Evolutionary conservation across 495 filamentous ascomycete genomes (phyloP).

Genomic region (Tuber calosporum): DNA sequence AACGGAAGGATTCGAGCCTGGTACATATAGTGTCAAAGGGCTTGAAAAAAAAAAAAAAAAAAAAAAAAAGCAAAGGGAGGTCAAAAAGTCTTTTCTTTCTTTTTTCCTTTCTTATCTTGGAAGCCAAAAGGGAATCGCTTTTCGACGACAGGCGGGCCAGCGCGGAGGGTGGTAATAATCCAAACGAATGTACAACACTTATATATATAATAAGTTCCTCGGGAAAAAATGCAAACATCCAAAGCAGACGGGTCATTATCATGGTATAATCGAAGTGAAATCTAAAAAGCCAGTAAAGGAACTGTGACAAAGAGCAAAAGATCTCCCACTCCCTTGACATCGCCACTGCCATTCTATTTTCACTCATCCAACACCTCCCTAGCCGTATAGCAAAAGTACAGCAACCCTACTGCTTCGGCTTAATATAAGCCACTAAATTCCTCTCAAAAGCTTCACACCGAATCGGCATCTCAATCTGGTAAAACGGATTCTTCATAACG

Average conservation of each 20-base stretch:
- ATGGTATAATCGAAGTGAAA: not conserved
- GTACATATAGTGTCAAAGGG: not conserved
- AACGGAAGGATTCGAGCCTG: not conserved
- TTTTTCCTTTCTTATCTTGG: conserved; percentile 6
- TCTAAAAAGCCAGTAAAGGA: conserved; percentile 11
- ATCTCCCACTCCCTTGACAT: not conserved
- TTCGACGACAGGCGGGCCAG: not conserved
- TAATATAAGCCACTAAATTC: conserved; percentile 65
- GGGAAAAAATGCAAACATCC: not conserved
- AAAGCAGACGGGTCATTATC: not conserved
- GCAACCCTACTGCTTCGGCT: conserved; percentile 44
- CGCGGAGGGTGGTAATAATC: not conserved
- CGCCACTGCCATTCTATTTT: conserved; percentile 5
- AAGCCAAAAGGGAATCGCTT: conserved; percentile 7
- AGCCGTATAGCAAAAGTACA: not conserved
- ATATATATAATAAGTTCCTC: conserved; percentile 7
- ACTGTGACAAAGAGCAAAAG: conserved; percentile 14
- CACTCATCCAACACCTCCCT: conserved; percentile 44
- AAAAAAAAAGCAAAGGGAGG: not conserved
- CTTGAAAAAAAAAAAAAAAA: not conserved
- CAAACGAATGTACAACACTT: not conserved
- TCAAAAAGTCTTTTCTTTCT: conserved; percentile 1
- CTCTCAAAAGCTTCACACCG: conserved; percentile 91
- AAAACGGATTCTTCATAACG: conserved; percentile 99
- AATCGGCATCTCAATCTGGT: conserved; percentile 94